Percentiles rank a stretch among this genome's conserved stretches.
These are phyloP conservation scores for Brachypodium distachyon DNA, from an alignment of 202 grass and related monocot genomes.

Conservation along the genomic window DNA sequence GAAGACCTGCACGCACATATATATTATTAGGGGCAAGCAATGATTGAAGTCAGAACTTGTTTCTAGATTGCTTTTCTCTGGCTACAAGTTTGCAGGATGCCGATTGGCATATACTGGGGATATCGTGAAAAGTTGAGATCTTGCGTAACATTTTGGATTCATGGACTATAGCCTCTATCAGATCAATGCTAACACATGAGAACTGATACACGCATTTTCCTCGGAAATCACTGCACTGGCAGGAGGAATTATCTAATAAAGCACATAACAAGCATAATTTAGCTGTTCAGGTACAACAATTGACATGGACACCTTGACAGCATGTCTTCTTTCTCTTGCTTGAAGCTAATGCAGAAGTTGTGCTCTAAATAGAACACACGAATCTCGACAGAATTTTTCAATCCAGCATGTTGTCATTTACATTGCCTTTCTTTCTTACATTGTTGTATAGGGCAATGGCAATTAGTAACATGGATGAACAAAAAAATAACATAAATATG, in stretches of 20 bases:
- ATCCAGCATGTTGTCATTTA: neutral
- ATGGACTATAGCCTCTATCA: neutral
- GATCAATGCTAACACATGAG: neutral
- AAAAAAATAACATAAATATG: too few relatives aligned
- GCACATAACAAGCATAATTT: neutral
- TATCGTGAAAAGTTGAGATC: neutral
- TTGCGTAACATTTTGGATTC: neutral
- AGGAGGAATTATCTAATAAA: neutral
- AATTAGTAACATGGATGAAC: too few relatives aligned
- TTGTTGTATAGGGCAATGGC: too few relatives aligned
- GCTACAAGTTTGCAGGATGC: neutral
- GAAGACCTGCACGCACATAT: conserved; percentile 58
- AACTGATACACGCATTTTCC: neutral
- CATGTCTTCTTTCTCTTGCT: neutral
- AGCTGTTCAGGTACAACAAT: neutral
- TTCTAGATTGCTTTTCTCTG: conserved; percentile 1
- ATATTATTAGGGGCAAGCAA: conserved; percentile 16
- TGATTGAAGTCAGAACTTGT: neutral
- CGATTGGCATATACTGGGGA: neutral
- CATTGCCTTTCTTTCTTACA: neutral
- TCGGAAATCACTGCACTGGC: neutral
- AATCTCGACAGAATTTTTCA: neutral
- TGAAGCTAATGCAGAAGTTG: neutral
- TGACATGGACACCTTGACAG: neutral
- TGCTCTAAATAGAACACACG: neutral